Percentiles rank a stretch among this genome's conserved stretches.
Evolutionary conservation across 495 filamentous ascomycete species (phyloP).

Genomic region (Echria macrotheca): DNA sequence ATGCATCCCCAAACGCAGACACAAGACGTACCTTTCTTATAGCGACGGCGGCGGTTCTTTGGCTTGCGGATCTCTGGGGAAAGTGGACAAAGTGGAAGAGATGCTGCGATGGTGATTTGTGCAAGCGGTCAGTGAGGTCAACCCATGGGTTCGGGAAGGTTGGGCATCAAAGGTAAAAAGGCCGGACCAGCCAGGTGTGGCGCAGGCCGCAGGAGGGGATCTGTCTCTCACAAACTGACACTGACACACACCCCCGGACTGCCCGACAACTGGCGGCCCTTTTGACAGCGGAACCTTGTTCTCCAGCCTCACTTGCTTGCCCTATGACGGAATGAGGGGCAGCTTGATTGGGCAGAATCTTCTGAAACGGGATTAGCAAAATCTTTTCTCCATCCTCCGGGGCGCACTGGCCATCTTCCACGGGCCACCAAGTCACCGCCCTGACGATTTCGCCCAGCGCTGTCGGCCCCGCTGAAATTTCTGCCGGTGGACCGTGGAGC

Average conservation of each 20-base stretch:
- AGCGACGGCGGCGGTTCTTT: not conserved
- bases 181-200: conserved; percentile 14
- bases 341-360: not conserved
- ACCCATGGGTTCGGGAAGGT: conserved; percentile 17
- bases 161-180: conserved; percentile 29
- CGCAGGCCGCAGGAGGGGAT: conserved; percentile 11
- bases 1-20: not conserved
- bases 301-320: conserved; percentile 27
- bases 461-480: conserved; percentile 13
- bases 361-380: conserved; percentile 14
- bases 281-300: conserved; percentile 14
- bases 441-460: not conserved
- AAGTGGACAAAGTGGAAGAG: not conserved
- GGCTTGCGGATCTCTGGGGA: not conserved
- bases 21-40: conserved; percentile 13
- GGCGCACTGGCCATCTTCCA: conserved; percentile 1
- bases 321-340: conserved; percentile 23
- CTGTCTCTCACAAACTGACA: no score
- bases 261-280: conserved; percentile 29
- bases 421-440: conserved; percentile 3
- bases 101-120: conserved; percentile 23
- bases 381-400: conserved; percentile 21
- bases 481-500: conserved; percentile 5
- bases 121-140: conserved; percentile 30
- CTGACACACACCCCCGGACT: conserved; percentile 12